Conservation (phyloP, 352 stramenopile genomes). For the Nothophytophthora sp. region DNA sequence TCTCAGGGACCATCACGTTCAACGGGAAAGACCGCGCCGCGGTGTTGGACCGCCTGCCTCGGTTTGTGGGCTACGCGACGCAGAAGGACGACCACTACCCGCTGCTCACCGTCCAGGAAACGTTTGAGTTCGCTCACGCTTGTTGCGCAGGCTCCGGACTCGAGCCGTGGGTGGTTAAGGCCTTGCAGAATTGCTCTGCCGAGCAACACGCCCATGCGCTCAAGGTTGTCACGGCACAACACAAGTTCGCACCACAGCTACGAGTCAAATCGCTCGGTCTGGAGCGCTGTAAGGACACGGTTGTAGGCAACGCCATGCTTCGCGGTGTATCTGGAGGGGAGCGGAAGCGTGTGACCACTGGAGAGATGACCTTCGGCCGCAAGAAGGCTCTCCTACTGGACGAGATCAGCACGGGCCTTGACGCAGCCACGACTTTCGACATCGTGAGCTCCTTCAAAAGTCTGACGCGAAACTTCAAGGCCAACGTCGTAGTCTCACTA, state of each 20-base stretch:
- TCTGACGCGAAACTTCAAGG: constrained; percentile 48
- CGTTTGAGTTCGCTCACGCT: constrained; percentile 91
- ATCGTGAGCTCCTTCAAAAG: constrained; percentile 52
- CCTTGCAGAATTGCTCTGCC: constrained; percentile 35
- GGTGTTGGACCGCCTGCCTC: constrained; percentile 28
- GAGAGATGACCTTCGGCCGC: constrained; percentile 83
- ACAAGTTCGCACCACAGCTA: constrained; percentile 38
- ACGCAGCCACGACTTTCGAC: constrained; percentile 57
- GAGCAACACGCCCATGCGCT: constrained; percentile 36
- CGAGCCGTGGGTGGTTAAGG: constrained; percentile 38
- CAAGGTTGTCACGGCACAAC: constrained; percentile 32
- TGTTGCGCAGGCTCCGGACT: constrained; percentile 50
- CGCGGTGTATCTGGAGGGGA: constrained; percentile 86
- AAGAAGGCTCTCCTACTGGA: constrained; percentile 81
- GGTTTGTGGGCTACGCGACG: constrained; percentile 45
- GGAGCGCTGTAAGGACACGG: constrained; percentile 54
- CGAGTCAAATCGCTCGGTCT: constrained; percentile 43
- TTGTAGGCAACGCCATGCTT: constrained; percentile 64
- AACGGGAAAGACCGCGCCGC: constrained; percentile 29
- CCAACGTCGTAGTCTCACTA: constrained; percentile 74
- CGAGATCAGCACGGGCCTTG: constrained; percentile 68
- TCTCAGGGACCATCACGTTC: constrained; percentile 47
- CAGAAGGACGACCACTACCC: constrained; percentile 89
- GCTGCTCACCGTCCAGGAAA: constrained; percentile 92
- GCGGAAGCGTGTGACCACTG: constrained; percentile 91